These are phyloP conservation scores for Sclerotinia sclerotiorum DNA, from an alignment of 2,329 filamentous ascomycete species.

Conservation along the genomic window DNA sequence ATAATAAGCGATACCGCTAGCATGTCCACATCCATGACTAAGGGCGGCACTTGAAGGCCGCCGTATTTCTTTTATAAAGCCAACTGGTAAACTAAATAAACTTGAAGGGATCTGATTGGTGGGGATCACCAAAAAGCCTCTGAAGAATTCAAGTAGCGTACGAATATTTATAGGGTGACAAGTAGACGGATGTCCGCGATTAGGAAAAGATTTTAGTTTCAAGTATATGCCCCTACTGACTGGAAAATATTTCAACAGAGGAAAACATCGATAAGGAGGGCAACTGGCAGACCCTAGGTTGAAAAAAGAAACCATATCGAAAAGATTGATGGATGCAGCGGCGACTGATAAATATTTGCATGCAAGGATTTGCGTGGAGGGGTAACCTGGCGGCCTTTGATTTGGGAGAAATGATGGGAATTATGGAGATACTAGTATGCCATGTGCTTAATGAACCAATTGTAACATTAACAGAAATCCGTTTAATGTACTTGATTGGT, in stretches of 20 bases:
- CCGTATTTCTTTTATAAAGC: background rate
- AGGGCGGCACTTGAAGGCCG: conserved; percentile 14
- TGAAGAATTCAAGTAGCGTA: background rate
- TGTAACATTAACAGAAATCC: background rate
- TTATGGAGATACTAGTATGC: conserved; percentile 17
- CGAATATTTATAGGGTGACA: background rate
- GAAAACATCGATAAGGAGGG: background rate
- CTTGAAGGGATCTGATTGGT: conserved; percentile 1
- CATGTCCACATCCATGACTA: background rate
- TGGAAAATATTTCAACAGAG: background rate
- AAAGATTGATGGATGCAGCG: conserved; percentile 11
- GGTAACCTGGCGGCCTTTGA: conserved; percentile 22
- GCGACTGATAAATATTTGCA: conserved; percentile 16
- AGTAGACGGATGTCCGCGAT: conserved; percentile 3
- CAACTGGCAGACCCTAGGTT: background rate
- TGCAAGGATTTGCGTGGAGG: conserved; percentile 17
- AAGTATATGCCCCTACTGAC: background rate
- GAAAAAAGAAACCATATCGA: background rate
- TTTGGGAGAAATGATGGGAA: conserved; percentile 17
- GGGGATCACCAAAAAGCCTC: background rate
- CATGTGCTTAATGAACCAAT: conserved; percentile 21
- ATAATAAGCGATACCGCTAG: conserved; percentile 16
- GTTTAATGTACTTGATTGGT: conserved; percentile 1
- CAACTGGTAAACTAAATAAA: background rate
- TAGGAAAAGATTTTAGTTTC: conserved; percentile 5